Base-by-base conservation (phyloP, 2,329 filamentous ascomycete genomes). In the Microsporum audouinii region DNA sequence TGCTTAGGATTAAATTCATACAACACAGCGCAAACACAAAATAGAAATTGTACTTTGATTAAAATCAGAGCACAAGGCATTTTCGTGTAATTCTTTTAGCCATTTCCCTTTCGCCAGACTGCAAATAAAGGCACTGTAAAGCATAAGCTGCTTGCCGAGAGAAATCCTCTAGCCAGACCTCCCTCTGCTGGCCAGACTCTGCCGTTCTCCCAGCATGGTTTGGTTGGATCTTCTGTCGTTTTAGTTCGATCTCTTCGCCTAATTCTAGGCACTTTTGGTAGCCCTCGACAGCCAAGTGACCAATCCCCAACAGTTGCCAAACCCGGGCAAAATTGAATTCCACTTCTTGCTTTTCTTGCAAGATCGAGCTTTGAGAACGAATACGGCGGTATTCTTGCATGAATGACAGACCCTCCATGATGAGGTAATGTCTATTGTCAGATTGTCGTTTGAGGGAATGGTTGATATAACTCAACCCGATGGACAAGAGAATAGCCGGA, bases 391-490 rank as follows among this genome's bases (percentile, higher is more conserved):
- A 95, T 39, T 84, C 78, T 61, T 86, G 83, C 61, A 97, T 75
- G 68, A 96, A 96, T 0, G 86, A 79, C 58, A 96, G 81, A 0
- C 91, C 94, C 71, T 97, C 91, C 65, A 89, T 80, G 47, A 96
- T 84, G 45, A 91, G 83, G 69, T 89, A 92, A 70, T 97, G 92
- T 1, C 94, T 80, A 71, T 97, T 97, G 56, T 92, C 89, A 0
- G 88, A 86, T 72, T 95, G 89, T 1, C 92, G 83, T 72, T 97
- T 96, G 69, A 96, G 82, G 0, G 88, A 87, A 71, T 94, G 88
- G 71, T 96, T 89, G 43, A 96, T 83, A 72, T 96, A 97, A 34
- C 87, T 86, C 10, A 94, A 81, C 0, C 87, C 91, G 29, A 96
- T 86, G 67, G 84, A 88, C 8, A 99, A 81, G 64, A 90, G 87